Evolutionary conservation across 202 grass and related monocot species (phyloP).

Genomic region (Thinopyrum obtusiflorum): DNA sequence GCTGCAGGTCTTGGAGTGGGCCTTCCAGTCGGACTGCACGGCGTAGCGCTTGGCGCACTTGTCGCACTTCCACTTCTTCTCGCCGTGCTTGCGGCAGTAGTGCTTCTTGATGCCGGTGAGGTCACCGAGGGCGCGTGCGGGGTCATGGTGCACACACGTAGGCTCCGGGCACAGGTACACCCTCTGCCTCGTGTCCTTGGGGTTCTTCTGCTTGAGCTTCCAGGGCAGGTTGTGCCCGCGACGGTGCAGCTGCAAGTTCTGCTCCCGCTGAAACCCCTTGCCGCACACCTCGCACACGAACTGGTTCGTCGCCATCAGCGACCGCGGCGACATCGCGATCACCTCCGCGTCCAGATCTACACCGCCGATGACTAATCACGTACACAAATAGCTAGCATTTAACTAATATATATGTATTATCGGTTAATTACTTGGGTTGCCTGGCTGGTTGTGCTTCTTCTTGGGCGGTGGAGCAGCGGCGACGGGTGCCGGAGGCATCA

Average conservation of each 20-base stretch:
- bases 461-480: conserved; percentile 45
- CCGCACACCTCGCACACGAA: conserved; percentile 97
- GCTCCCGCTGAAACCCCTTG: conserved; percentile 97
- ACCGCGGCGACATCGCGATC: conserved; percentile 78
- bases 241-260: conserved; percentile 97
- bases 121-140: conserved; percentile 80
- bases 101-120: conserved; percentile 98
- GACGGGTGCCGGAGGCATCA: conserved; percentile 10
- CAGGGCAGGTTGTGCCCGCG: conserved; percentile 95
- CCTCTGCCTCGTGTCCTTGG: conserved; percentile 58
- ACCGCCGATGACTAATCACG: neutral
- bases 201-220: conserved; percentile 99
- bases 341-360: conserved; percentile 62
- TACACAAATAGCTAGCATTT: neutral
- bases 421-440: conserved; percentile 76
- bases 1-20: conserved; percentile 92
- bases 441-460: conserved; percentile 92
- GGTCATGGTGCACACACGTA: conserved; percentile 88
- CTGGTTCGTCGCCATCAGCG: conserved; percentile 89
- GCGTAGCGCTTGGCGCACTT: conserved; percentile 98
- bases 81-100: conserved; percentile 97
- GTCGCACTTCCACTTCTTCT: conserved; percentile 99
- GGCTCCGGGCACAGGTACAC: conserved; percentile 97
- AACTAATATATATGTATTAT: neutral
- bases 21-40: conserved; percentile 98